These are phyloP conservation scores for Lentinula boryana DNA, from an alignment of 768 basidiomycete genomes.

Conservation along the genomic window DNA sequence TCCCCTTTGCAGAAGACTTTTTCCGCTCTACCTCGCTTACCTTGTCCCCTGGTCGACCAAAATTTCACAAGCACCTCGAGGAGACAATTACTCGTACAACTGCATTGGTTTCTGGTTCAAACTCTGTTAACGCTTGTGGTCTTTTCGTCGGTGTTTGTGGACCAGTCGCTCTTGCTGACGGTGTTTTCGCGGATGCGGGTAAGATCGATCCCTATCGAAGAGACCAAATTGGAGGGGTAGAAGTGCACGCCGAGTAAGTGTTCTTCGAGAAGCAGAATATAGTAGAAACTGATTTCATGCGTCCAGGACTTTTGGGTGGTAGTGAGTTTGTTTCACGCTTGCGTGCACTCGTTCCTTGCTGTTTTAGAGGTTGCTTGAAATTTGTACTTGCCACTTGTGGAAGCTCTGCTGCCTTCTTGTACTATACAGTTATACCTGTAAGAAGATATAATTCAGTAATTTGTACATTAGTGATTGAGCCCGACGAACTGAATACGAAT, in stretches of 20 bases:
- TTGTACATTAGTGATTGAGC: too few relatives aligned
- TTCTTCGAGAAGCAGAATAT: not conserved
- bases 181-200: constrained; percentile 26
- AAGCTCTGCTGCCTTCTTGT: too few relatives aligned
- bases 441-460: too few relatives aligned
- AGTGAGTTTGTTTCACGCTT: not conserved
- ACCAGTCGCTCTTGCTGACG: constrained; percentile 29
- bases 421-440: too few relatives aligned
- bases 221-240: constrained; percentile 35
- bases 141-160: constrained; percentile 39
- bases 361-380: not conserved
- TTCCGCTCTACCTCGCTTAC: constrained; percentile 27
- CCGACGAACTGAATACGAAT: too few relatives aligned
- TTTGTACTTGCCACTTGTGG: too few relatives aligned
- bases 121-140: constrained; percentile 22
- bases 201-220: constrained; percentile 25
- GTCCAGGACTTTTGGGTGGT: not conserved
- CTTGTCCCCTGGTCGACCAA: constrained; percentile 36
- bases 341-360: too few relatives aligned
- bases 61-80: constrained; percentile 27
- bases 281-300: not conserved
- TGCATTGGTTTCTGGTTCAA: constrained; percentile 19
- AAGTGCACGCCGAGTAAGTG: constrained; percentile 28
- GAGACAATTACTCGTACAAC: constrained; percentile 26
- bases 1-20: constrained; percentile 22